Evolutionary conservation across 306 rosid genomes (phyloP).

Genomic region (Casuarina equisetifolia): DNA sequence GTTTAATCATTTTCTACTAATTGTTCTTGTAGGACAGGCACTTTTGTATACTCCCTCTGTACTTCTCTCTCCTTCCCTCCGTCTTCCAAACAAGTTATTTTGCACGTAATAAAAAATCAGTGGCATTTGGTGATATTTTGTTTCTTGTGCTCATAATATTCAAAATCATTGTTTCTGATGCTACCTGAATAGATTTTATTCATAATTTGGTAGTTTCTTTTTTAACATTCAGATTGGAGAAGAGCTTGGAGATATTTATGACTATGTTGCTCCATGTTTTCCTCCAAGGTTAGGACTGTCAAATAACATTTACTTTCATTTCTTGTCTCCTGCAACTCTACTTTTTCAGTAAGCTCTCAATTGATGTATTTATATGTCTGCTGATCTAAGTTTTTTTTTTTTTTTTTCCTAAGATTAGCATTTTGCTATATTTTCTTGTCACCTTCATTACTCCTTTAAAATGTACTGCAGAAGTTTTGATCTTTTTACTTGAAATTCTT

Average conservation of each 20-base stretch:
- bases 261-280: slow-evolving; percentile 91
- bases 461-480: slow-evolving; percentile 8
- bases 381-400: slow-evolving; percentile 21
- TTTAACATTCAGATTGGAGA: slow-evolving; percentile 71
- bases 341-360: slow-evolving; percentile 27
- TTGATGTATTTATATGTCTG: slow-evolving; percentile 17
- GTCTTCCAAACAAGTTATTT: not conserved
- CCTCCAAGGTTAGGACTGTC: slow-evolving; percentile 78
- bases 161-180: not conserved
- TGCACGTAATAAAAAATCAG: not conserved
- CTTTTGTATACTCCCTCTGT: not conserved
- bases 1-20: not conserved
- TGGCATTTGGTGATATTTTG: slow-evolving; percentile 8
- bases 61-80: not conserved
- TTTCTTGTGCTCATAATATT: not conserved
- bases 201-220: slow-evolving; percentile 30
- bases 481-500: slow-evolving; percentile 10
- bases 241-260: slow-evolving; percentile 94
- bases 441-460: slow-evolving; percentile 4
- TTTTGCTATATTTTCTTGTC: slow-evolving; percentile 19
- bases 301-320: slow-evolving; percentile 7
- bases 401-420: slow-evolving; percentile 15
- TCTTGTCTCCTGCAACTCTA: not conserved
- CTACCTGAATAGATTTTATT: not conserved
- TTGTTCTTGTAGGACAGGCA: not conserved